Base-by-base conservation (phyloP, 2,329 filamentous ascomycete genomes). In the Trichoderma sp. region DNA sequence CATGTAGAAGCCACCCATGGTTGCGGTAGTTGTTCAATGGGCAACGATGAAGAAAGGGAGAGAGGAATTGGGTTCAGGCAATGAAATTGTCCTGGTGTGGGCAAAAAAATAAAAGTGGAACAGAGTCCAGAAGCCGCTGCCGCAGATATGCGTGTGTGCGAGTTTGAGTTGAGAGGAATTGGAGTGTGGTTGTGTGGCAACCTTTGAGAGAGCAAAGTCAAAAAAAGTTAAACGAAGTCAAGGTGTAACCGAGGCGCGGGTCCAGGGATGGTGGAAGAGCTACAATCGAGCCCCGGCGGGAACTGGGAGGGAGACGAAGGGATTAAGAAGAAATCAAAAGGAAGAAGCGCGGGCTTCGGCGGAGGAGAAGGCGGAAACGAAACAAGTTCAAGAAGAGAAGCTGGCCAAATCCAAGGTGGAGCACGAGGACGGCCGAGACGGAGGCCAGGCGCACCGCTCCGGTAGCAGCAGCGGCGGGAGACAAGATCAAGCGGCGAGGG, bases 1-100 rank as follows among this genome's bases (percentile, higher is more conserved):
- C 84, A 90, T 90, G 76, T 90, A 90, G 76, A 89, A 90, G 71
- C 87, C 87, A 73, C 83, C 83, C 87, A 89, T 89, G 70, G 73
- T 84, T 77, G 67, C 72, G 70, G 52, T 63, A 59, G 64, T 17
- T 57, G 32, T 53, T 48, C 64, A 69, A 67, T 67, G 22, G 64
- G 4, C 17, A 29, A 42, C 29, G 25, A 53, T 27, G 57, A 15
- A 45, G 50, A 67, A 35, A 53, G 1, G 59, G 34, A 56, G 35
- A 59, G 54, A 59, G 34, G 48, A 67, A 67, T 48, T 42, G 54
- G 48, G 29, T 58, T 35, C 67, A 54, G 54, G 19, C 35, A 60
- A 65, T 27, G 48, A 63, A 67, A 56, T 59, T 54, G 27, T 42
- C 57, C 45, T 50, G 66, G 45, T 39, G 64, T 67, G 50, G 66